Conservation (phyloP, 1,284 basidiomycete species). For the Moniliophthora roreri region DNA sequence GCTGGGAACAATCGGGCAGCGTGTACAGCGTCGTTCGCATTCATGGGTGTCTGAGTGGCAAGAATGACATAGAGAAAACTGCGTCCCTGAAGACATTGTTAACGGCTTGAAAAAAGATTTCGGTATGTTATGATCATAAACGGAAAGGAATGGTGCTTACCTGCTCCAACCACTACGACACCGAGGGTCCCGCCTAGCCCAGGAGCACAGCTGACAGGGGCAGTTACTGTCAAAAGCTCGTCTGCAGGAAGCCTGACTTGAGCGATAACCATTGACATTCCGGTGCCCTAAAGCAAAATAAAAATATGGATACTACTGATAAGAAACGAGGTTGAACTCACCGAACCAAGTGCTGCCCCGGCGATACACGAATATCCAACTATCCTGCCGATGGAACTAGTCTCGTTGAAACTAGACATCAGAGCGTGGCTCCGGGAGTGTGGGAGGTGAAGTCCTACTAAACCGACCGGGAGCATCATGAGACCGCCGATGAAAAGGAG, state of each 20-base stretch:
- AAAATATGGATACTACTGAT: background rate
- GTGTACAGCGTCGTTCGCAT: slow-evolving; percentile 13
- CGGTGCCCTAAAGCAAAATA: slow-evolving; percentile 24
- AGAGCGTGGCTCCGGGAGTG: slow-evolving; percentile 2
- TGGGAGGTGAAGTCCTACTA: slow-evolving; percentile 17
- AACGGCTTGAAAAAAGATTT: slow-evolving; percentile 8
- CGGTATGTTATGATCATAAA: slow-evolving; percentile 1
- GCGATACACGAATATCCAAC: slow-evolving; percentile 29
- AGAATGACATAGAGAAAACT: background rate
- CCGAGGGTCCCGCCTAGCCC: slow-evolving; percentile 31
- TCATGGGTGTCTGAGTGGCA: background rate
- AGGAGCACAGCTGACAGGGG: slow-evolving; percentile 28
- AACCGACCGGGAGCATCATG: slow-evolving; percentile 24
- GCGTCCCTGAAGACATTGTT: slow-evolving; percentile 15
- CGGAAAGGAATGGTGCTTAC: slow-evolving; percentile 16
- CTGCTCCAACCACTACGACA: slow-evolving; percentile 31
- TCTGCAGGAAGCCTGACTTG: slow-evolving; percentile 29
- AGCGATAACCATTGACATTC: slow-evolving; percentile 28
- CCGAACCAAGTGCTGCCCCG: slow-evolving; percentile 29
- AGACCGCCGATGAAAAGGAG: slow-evolving; percentile 21
- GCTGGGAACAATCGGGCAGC: slow-evolving; percentile 7
- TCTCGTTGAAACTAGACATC: slow-evolving; percentile 2
- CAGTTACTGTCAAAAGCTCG: slow-evolving; percentile 31
- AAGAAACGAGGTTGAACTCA: slow-evolving; percentile 13
- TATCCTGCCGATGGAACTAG: slow-evolving; percentile 17